Conservation (phyloP, 1,284 basidiomycete species). For the Wolfiporia cocos region DNA sequence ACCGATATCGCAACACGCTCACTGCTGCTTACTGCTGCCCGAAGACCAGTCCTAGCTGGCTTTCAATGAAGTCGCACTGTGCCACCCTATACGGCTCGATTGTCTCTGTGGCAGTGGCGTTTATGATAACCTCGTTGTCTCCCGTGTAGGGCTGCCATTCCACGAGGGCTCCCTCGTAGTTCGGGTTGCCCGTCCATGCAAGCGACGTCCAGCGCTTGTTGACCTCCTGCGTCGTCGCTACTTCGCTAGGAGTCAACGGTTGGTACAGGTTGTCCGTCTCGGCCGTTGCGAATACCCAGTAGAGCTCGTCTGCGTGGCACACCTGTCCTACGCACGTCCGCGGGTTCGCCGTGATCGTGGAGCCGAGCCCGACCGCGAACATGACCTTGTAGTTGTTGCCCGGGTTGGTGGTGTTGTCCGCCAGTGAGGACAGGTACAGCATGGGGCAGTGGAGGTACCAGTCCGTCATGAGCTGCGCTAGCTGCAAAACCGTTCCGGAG, state of each 20-base stretch:
- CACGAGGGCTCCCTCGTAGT: slow-evolving; percentile 9
- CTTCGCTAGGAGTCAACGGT: slow-evolving; percentile 6
- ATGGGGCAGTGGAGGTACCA: slow-evolving; percentile 10
- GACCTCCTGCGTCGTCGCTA: slow-evolving; percentile 10
- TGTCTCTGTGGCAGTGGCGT: slow-evolving; percentile 4
- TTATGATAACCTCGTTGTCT: slow-evolving; percentile 10
- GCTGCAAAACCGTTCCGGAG: slow-evolving; percentile 8
- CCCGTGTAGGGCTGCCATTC: slow-evolving; percentile 10
- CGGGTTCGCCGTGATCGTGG: slow-evolving; percentile 11
- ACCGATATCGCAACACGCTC: not conserved
- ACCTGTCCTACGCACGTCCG: slow-evolving; percentile 11
- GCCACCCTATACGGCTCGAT: slow-evolving; percentile 10
- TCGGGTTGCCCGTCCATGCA: slow-evolving; percentile 11
- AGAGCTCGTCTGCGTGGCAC: slow-evolving; percentile 12
- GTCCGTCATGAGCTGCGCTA: slow-evolving; percentile 10
- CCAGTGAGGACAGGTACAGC: slow-evolving; percentile 10
- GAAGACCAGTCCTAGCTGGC: slow-evolving; percentile 8
- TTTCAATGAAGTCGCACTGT: slow-evolving; percentile 9
- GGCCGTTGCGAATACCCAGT: slow-evolving; percentile 13
- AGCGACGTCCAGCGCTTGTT: slow-evolving; percentile 11
- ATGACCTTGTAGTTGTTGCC: slow-evolving; percentile 11
- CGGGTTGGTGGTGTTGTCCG: slow-evolving; percentile 11
- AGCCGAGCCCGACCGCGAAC: slow-evolving; percentile 9
- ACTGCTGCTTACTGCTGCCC: slow-evolving; percentile 2
- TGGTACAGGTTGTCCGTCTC: slow-evolving; percentile 13